Base-by-base conservation (phyloP, 2,329 filamentous ascomycete species). In the Akanthomyces uredinophilus region DNA sequence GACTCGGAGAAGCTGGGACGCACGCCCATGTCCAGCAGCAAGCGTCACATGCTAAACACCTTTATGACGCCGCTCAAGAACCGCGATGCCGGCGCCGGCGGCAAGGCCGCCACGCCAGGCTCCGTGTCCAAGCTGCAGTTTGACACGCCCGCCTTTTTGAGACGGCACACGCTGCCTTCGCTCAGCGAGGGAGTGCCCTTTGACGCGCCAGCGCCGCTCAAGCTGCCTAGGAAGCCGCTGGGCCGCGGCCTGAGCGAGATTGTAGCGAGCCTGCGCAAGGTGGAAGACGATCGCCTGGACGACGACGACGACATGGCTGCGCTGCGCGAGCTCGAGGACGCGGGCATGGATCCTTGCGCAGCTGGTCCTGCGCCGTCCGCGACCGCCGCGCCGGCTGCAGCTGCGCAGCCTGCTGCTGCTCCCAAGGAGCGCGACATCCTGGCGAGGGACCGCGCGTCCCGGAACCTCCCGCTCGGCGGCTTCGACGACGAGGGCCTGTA, bases 261-360 rank as follows among this genome's bases (percentile, higher is more conserved):
- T 66, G 87, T 94, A 24, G 87, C 88, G 22, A 84, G 84, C 27
- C 77, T 94, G 66, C 81, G 87, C 64, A 87, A 86, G 69, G 80
- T 90, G 61, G 87, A 91, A 70, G 88, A 91, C 58, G 84, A 90
- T 50, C 78, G 79, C 20, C 77, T 88, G 60, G 89, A 91, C 56
- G 90, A 93, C 29, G 89, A 94, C 39, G 90, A 93, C 29, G 89
- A 94, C 39, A 76, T 90, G 64, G 90, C 92, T 8, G 85, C 87
- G 1, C 75, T 94, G 70, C 82, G 83, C n/a, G 90, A 92, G 70
- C 77, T 88, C 68, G 90, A 94, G 71, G 73, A 75, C 32, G 81
- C 79, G 43, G 72, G 69, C n/a, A 66, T 64, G 59, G 71, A 66
- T 39, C 14, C 37, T 24, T 61, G 62, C 29, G 63, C 58, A 54